Base-by-base conservation (phyloP, 208 protist species). In the Angomonas ambiguus region DNA sequence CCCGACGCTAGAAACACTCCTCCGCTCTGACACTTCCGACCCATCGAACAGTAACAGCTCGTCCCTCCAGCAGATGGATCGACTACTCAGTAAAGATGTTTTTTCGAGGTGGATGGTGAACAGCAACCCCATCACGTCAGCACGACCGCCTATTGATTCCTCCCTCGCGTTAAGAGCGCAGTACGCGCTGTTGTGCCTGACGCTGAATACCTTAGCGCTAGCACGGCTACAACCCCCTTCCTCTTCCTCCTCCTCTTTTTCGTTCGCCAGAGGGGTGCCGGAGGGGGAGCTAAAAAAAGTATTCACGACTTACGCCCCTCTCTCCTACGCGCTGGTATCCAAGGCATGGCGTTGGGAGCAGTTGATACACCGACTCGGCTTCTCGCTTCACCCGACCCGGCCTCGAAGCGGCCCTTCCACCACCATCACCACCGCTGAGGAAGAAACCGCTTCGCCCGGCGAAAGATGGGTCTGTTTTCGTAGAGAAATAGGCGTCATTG, bases 301-400 rank as follows among this genome's bases (percentile, higher is more conserved):
- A n/a, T 81, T 93, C 56, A 1, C 57, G 18, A 63, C 67, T 24
- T 55, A 79, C 24, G 87, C 87, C 38, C 70, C 83, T 24, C 18
- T 76, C 27, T 85, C 92, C 72, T 85, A 74, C 60, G 41, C 74
- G 28, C 67, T 95, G 6, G 83, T 84, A 2, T 62, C 67, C 13
- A 81, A 81, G 63, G 83, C 69, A 49, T 95, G 89, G 86, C 91
- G 89, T 63, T 79, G 72, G 71, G 83, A 95, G 42, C 89, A 95
- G 71, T 69, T 95, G 13, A 64, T 95, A 3, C 84, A 92, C 69
- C 83, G 89, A 8, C 66, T 95, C 0, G 89, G 89, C 0, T 75
- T 83, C 38, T 91, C 89, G 62, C 35, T 91, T 24, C 75, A 79
- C 32, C 79, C 76, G 61, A 79, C 69, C 6, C 24, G 68, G 13